phyloP scores from a whole-genome alignment of 1,139 yeast genomes.

The Spathaspora sp. region DNA sequence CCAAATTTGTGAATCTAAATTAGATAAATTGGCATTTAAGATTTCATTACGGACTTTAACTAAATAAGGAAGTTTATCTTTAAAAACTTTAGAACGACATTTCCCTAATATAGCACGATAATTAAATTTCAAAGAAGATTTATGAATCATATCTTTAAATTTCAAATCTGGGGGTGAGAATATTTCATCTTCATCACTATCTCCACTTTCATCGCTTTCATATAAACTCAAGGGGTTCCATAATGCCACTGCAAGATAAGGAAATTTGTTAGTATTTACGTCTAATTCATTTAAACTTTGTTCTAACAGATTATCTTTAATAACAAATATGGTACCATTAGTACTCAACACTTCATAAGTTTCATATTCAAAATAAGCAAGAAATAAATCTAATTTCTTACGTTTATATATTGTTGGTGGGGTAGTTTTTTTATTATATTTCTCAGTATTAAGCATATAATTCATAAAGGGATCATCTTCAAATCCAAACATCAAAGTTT shows the following conservation, averaged over 20 bases:
- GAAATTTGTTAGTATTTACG: constrained; percentile 16
- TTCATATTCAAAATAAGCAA: constrained; percentile 37
- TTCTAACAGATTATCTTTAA: constrained; percentile 36
- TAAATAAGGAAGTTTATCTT: constrained; percentile 35
- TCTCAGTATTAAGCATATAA: constrained; percentile 35
- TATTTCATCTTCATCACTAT: constrained; percentile 22
- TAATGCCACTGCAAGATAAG: constrained; percentile 38
- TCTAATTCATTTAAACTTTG: constrained; percentile 11
- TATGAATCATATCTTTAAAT: constrained; percentile 25
- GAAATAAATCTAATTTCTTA: constrained; percentile 34
- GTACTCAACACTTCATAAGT: constrained; percentile 35
- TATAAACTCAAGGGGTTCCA: constrained; percentile 35
- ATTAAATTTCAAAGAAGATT: constrained; percentile 32
- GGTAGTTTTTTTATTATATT: constrained; percentile 20
- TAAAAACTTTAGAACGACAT: constrained; percentile 36
- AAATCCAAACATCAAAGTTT: constrained; percentile 38
- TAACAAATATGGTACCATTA: constrained; percentile 33
- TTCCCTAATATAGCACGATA: constrained; percentile 33
- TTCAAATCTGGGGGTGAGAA: constrained; percentile 20
- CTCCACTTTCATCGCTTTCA: constrained; percentile 7
- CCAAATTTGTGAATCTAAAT: constrained; percentile 25
- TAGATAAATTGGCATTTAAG: neutral
- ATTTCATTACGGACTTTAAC: constrained; percentile 29
- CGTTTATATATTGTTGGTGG: constrained; percentile 18
- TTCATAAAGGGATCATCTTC: constrained; percentile 44